Evolutionary conservation across 805 yeast species (phyloP).

Genomic region (Metschnikowia borealis): DNA sequence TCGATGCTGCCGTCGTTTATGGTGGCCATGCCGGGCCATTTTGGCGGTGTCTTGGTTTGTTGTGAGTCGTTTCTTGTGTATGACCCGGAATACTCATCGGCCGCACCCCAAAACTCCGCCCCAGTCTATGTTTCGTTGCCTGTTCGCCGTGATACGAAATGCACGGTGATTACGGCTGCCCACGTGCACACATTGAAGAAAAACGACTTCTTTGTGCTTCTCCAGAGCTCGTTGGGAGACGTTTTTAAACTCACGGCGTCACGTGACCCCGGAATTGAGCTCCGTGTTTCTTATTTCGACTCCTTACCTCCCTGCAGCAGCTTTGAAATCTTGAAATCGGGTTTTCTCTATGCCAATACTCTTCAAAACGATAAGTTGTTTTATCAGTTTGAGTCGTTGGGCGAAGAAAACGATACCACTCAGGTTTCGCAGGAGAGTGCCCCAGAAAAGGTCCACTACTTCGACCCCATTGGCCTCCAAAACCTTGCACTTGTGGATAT

Average conservation of each 20-base stretch:
- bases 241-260: slow-evolving; percentile 57
- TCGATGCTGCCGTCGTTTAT: slow-evolving; percentile 43
- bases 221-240: slow-evolving; percentile 74
- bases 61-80: slow-evolving; percentile 53
- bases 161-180: slow-evolving; percentile 46
- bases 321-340: slow-evolving; percentile 64
- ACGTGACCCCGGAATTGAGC: slow-evolving; percentile 36
- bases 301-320: slow-evolving; percentile 58
- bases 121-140: slow-evolving; percentile 52
- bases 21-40: slow-evolving; percentile 67
- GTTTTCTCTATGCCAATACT: slow-evolving; percentile 67
- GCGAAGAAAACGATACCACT: slow-evolving; percentile 44
- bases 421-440: not conserved
- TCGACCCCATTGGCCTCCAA: slow-evolving; percentile 37
- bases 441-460: not conserved
- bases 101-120: slow-evolving; percentile 1
- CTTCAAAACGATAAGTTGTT: slow-evolving; percentile 59
- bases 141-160: slow-evolving; percentile 25
- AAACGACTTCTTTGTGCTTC: slow-evolving; percentile 56
- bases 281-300: slow-evolving; percentile 64
- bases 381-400: slow-evolving; percentile 78
- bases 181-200: slow-evolving; percentile 63
- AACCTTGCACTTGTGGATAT: slow-evolving; percentile 59
- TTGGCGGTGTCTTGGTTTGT: slow-evolving; percentile 67
- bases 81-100: slow-evolving; percentile 32